Evolutionary conservation across 1,284 basidiomycete genomes (phyloP).

Genomic region (Agroathelia rolfsii): DNA sequence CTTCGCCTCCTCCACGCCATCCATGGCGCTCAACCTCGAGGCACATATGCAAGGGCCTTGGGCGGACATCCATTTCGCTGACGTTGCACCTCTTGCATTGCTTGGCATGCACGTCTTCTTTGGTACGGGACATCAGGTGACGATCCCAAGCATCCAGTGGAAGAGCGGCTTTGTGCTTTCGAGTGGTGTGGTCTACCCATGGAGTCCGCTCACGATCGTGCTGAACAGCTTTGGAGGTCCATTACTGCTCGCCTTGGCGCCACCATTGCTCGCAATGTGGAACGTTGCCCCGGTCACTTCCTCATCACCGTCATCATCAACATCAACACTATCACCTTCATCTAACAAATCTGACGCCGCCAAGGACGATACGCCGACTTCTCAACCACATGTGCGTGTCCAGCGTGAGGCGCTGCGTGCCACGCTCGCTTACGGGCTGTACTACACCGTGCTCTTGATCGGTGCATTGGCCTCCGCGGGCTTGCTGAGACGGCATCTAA

Average conservation of each 20-base stretch:
- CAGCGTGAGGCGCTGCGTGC: conserved; percentile 35
- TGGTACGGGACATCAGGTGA: conserved; percentile 87
- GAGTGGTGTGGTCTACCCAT: conserved; percentile 59
- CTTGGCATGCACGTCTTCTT: conserved; percentile 77
- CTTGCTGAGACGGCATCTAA: conserved; percentile 79
- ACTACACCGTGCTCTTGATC: conserved; percentile 60
- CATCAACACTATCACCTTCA: too few species aligned
- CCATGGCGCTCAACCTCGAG: conserved; percentile 27
- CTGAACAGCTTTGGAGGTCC: conserved; percentile 76
- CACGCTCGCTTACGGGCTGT: conserved; percentile 50
- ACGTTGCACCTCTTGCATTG: conserved; percentile 65
- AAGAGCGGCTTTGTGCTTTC: conserved; percentile 82
- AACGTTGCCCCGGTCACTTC: conserved; percentile 55
- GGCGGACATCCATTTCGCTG: too few species aligned
- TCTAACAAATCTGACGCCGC: too few species aligned
- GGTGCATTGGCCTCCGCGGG: conserved; percentile 69
- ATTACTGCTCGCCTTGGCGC: conserved; percentile 53
- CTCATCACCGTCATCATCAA: conserved; percentile 9
- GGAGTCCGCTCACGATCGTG: conserved; percentile 69
- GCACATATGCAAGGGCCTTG: conserved; percentile 26
- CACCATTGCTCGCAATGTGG: conserved; percentile 79
- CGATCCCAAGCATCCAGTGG: conserved; percentile 90
- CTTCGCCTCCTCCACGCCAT: conserved; percentile 35
- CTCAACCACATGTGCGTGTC: conserved; percentile 20
- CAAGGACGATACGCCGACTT: conserved; percentile 10